Evolutionary conservation across 345 rosid genomes (phyloP).

Genomic region (Camelina neglecta): DNA sequence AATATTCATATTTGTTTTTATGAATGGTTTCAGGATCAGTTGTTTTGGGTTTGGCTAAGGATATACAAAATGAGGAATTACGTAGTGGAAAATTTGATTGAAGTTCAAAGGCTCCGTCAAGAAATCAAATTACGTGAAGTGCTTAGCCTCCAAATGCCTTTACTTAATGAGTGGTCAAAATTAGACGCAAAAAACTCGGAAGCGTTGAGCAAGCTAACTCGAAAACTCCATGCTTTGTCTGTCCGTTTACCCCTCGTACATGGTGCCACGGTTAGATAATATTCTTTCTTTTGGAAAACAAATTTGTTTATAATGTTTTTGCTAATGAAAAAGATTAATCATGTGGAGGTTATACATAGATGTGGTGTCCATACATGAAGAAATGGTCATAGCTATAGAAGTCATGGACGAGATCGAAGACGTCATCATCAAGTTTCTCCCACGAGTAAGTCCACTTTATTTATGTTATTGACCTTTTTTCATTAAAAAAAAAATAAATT

Average conservation of each 20-base stretch:
- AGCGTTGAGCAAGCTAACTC: slow-evolving; percentile 60
- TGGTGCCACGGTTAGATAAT: slow-evolving; percentile 56
- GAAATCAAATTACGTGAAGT: slow-evolving; percentile 54
- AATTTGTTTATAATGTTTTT: not conserved
- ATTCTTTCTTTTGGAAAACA: no score
- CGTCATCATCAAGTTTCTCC: slow-evolving; percentile 43
- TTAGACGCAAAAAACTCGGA: slow-evolving; percentile 57
- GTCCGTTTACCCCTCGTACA: slow-evolving; percentile 53
- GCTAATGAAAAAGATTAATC: not conserved
- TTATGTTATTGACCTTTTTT: not conserved
- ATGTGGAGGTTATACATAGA: slow-evolving; percentile 47
- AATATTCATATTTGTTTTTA: not conserved
- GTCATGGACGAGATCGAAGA: slow-evolving; percentile 58
- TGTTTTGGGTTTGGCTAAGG: slow-evolving; percentile 62
- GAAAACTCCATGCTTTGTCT: slow-evolving; percentile 67
- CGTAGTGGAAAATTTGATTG: slow-evolving; percentile 48
- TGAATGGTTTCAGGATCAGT: slow-evolving; percentile 51
- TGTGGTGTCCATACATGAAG: slow-evolving; percentile 52
- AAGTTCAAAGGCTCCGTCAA: slow-evolving; percentile 48
- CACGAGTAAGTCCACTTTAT: slow-evolving; percentile 47
- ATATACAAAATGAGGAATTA: slow-evolving; percentile 49
- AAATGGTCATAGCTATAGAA: slow-evolving; percentile 46
- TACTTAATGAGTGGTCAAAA: slow-evolving; percentile 60
- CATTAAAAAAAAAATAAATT: rapidly evolving
- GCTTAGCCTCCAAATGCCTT: slow-evolving; percentile 51